These are phyloP conservation scores for Cymbopogon flexuosus DNA, from an alignment of 202 grass and related monocot genomes.

Conservation along the genomic window DNA sequence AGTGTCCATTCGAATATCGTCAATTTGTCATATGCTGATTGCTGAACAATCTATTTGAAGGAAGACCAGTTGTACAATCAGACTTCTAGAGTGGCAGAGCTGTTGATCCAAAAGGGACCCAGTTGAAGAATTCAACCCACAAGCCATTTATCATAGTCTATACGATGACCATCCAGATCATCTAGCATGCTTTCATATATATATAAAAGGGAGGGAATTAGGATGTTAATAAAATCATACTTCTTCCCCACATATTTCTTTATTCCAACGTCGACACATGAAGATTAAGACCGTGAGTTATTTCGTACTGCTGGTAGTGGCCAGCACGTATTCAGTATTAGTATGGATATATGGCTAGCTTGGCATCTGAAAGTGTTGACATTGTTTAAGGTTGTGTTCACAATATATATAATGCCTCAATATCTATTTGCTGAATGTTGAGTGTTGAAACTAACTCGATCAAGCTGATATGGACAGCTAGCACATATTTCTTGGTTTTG, in stretches of 20 bases:
- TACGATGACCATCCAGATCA: background rate
- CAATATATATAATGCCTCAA: background rate
- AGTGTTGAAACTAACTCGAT: background rate
- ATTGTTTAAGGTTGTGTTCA: conserved; percentile 1
- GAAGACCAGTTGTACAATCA: background rate
- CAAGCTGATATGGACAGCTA: background rate
- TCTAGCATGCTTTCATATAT: background rate
- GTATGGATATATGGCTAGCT: background rate
- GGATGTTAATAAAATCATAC: background rate
- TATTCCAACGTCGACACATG: background rate
- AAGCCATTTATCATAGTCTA: conserved; percentile 13
- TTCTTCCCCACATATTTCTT: background rate
- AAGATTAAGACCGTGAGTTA: background rate
- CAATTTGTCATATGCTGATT: conserved; percentile 6
- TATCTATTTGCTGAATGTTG: conserved; percentile 14
- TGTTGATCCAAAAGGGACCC: background rate
- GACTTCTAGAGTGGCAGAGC: background rate
- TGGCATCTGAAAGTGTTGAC: background rate
- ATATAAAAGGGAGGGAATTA: background rate
- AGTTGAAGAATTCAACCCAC: conserved; percentile 8
- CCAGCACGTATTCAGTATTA: conserved; percentile 22
- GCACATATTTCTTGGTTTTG: background rate
- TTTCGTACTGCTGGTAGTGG: conserved; percentile 29
- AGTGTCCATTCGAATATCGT: background rate
- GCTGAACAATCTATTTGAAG: conserved; percentile 21